These are phyloP conservation scores for Acanthamoeba sp. DNA, from an alignment of 208 protist species.

Conservation along the genomic window DNA sequence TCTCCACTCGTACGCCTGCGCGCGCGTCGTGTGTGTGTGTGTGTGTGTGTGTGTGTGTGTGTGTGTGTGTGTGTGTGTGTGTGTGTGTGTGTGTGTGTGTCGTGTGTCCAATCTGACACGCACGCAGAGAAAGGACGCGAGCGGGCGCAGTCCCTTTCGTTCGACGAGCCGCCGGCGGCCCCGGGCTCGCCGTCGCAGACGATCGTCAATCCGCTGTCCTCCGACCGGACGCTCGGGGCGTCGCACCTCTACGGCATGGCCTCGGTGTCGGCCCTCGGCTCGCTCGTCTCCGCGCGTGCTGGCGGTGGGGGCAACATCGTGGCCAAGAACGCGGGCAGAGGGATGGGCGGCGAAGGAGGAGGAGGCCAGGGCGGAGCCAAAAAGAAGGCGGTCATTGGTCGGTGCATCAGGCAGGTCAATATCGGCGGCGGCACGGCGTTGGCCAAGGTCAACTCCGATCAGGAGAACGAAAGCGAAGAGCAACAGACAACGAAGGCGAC, in stretches of 20 bases:
- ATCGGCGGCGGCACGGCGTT: background rate
- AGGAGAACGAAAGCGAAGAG: background rate
- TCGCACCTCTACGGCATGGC: constrained; percentile 27
- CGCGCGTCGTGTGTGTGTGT: too few species aligned
- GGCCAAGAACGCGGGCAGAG: background rate
- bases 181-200: background rate
- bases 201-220: background rate
- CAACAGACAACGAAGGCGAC: background rate
- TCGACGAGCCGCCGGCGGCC: background rate
- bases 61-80: too few species aligned
- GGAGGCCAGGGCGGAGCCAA: background rate
- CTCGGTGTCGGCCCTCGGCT: background rate
- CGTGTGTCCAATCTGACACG: background rate
- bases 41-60: too few species aligned
- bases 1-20: background rate
- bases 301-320: background rate
- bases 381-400: constrained; percentile 40
- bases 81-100: too few species aligned
- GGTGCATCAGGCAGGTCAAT: background rate
- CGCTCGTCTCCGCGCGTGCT: background rate
- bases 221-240: constrained; percentile 2
- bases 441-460: background rate
- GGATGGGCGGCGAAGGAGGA: background rate
- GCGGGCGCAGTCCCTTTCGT: background rate
- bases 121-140: background rate